A percentile compares a stretch with the other conserved stretches of the same genome.
Conservation (phyloP, 164 flowering plant genomes). For the Annona squamosa region DNA sequence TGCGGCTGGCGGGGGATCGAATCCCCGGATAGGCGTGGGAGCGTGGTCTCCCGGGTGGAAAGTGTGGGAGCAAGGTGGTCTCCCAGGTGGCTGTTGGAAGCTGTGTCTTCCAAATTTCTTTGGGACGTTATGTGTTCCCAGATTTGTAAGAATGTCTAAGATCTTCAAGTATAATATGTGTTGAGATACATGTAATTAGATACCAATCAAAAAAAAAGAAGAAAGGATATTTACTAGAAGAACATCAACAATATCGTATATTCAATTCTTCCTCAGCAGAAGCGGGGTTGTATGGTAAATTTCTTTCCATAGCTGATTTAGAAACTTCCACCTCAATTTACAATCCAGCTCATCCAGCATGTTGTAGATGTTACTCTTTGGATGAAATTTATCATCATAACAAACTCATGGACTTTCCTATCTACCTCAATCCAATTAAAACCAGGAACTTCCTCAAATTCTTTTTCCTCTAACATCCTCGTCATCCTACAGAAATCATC, state of each 20-base stretch:
- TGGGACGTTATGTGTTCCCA: too few species aligned
- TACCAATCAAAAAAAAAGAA: too few species aligned
- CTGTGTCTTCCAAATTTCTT: too few species aligned
- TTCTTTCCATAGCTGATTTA: not conserved
- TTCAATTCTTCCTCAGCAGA: not conserved
- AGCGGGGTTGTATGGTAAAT: not conserved
- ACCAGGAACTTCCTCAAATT: slow-evolving; percentile 11
- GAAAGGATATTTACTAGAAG: not conserved
- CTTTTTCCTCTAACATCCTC: slow-evolving; percentile 15
- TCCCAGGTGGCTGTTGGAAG: too few species aligned
- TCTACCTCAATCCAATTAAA: slow-evolving; percentile 23
- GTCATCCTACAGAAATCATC: slow-evolving; percentile 19
- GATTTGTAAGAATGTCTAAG: too few species aligned
- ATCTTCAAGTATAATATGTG: too few species aligned
- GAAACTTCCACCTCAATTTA: not conserved
- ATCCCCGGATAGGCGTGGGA: too few species aligned
- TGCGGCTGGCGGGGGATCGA: too few species aligned
- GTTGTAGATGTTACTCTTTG: slow-evolving; percentile 8
- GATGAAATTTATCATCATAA: slow-evolving; percentile 14
- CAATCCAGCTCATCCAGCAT: slow-evolving; percentile 12
- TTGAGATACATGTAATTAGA: too few species aligned
- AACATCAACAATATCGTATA: not conserved
- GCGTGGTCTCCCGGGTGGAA: too few species aligned
- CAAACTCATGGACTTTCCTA: slow-evolving; percentile 16
- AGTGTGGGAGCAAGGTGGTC: too few species aligned